phyloP scores from a whole-genome alignment of 1,284 basidiomycete genomes.

The Ustanciosporium gigantosporum region DNA sequence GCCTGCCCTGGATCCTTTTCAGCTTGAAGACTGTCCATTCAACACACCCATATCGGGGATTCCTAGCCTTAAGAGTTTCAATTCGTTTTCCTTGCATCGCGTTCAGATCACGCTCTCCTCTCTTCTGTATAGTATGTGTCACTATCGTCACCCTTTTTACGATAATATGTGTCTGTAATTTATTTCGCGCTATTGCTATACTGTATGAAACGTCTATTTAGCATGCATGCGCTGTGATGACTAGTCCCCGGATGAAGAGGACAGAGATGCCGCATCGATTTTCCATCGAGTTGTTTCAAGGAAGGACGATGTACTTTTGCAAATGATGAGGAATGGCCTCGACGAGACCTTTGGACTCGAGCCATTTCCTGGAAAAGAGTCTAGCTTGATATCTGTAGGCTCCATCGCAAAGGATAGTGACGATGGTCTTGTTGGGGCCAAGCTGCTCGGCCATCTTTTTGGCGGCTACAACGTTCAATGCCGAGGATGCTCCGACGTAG shows the following conservation, averaged over 20 bases:
- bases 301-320: conserved; percentile 85
- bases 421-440: conserved; percentile 78
- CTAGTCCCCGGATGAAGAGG: too few species aligned
- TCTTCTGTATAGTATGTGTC: too few species aligned
- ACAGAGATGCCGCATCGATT: too few species aligned
- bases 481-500: conserved; percentile 94
- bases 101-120: too few species aligned
- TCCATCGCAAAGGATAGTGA: conserved; percentile 89
- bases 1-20: background rate
- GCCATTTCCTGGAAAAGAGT: conserved; percentile 92
- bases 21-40: background rate
- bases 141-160: too few species aligned
- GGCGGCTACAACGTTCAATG: conserved; percentile 93
- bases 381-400: conserved; percentile 96
- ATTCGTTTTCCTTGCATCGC: too few species aligned
- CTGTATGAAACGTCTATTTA: too few species aligned
- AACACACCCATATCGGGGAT: too few species aligned
- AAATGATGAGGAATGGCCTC: conserved; percentile 80
- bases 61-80: too few species aligned
- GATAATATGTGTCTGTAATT: too few species aligned
- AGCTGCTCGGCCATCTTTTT: conserved; percentile 82
- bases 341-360: conserved; percentile 78
- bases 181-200: too few species aligned
- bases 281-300: conserved; percentile 21
- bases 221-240: too few species aligned